Conservation (phyloP, 23 red algal genomes). For the Rhodosorus marinus region DNA sequence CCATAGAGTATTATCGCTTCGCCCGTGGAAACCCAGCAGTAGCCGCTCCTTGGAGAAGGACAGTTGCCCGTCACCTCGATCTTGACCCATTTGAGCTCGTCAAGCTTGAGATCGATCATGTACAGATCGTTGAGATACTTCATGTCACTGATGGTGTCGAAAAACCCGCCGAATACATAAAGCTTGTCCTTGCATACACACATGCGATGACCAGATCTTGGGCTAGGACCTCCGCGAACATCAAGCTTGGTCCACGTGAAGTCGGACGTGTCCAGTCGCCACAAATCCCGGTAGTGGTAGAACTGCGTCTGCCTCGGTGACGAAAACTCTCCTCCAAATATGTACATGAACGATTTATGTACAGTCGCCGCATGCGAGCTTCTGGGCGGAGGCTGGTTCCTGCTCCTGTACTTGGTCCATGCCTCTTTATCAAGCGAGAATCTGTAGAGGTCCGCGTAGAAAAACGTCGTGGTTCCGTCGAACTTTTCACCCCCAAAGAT, state of each 20-base stretch:
- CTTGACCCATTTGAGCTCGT: conserved; percentile 48
- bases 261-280: conserved; percentile 34
- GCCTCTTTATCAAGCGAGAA: conserved; percentile 23
- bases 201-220: conserved; percentile 36
- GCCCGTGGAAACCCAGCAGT: conserved; percentile 35
- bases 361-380: conserved; percentile 22
- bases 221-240: conserved; percentile 34
- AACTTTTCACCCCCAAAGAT: conserved; percentile 52
- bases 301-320: conserved; percentile 36
- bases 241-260: conserved; percentile 61
- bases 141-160: conserved; percentile 24
- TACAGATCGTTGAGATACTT: conserved; percentile 50
- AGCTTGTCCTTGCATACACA: conserved; percentile 20
- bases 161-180: conserved; percentile 47
- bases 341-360: conserved; percentile 44
- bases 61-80: conserved; percentile 19
- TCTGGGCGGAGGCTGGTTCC: conserved; percentile 33
- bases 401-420: conserved; percentile 31
- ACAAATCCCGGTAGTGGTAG: conserved; percentile 48
- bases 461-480: conserved; percentile 22
- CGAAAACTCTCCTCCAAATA: conserved; percentile 56
- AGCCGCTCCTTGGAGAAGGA: conserved; percentile 30
- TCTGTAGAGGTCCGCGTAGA: conserved; percentile 34
- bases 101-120: conserved; percentile 26
- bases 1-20: conserved; percentile 34